A percentile compares a stretch with the other conserved stretches of the same genome.
Conservation (phyloP, 2,329 filamentous ascomycete genomes). For the Metarhizium robertsii region DNA sequence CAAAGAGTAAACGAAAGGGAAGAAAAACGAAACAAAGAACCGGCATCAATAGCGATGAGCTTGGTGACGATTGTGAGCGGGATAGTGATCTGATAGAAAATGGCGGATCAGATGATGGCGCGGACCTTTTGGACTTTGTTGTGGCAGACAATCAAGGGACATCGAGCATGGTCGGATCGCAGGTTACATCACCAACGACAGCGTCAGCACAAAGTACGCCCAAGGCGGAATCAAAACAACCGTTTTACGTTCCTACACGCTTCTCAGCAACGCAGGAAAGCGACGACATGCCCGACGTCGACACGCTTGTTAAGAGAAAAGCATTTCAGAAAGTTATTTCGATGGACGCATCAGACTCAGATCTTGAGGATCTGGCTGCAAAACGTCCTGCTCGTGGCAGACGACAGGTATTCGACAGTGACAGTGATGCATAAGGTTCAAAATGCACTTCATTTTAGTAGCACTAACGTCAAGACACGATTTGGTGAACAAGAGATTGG, state of each 20-base stretch:
- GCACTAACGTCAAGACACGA: neutral
- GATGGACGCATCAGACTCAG: constrained; percentile 9
- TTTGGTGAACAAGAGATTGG: neutral
- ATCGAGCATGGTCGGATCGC: constrained; percentile 26
- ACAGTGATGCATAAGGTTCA: constrained; percentile 16
- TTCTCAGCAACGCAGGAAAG: constrained; percentile 32
- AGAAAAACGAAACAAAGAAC: constrained; percentile 12
- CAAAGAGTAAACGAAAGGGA: constrained; percentile 14
- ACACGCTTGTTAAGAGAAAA: constrained; percentile 15
- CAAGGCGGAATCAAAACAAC: constrained; percentile 12
- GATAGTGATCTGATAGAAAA: constrained; percentile 37
- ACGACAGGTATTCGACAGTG: constrained; percentile 21
- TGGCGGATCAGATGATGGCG: constrained; percentile 38
- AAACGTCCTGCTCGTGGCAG: constrained; percentile 15
- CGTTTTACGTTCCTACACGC: constrained; percentile 28
- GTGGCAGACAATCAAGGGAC: constrained; percentile 36
- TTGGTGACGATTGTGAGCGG: constrained; percentile 42
- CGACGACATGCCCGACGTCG: constrained; percentile 27
- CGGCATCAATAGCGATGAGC: constrained; percentile 34
- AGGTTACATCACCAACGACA: constrained; percentile 17
- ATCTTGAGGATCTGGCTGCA: constrained; percentile 11
- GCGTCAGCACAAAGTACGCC: constrained; percentile 11
- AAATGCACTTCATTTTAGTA: neutral
- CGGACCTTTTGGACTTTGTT: constrained; percentile 48
- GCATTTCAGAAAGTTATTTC: neutral